Conservation (phyloP, 1,284 basidiomycete species). For the Trametes versicolor region DNA sequence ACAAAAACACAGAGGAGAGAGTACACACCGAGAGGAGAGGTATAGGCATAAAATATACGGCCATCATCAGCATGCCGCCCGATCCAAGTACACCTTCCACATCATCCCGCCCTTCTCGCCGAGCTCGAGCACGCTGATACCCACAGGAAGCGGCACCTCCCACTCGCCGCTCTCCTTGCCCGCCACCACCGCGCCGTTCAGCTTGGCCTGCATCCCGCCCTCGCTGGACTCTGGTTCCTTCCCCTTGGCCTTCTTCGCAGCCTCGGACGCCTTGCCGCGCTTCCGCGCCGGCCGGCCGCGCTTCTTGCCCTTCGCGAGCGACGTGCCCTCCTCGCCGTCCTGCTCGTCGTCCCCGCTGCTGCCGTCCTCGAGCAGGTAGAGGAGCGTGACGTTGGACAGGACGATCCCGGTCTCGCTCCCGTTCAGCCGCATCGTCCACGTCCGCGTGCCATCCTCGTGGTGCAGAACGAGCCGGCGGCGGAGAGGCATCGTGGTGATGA, state of each 20-base stretch:
- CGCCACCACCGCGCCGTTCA: conserved; percentile 41
- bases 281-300: conserved; percentile 27
- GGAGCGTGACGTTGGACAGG: conserved; percentile 62
- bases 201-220: conserved; percentile 42
- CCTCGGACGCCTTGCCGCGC: conserved; percentile 18
- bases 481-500: conserved; percentile 62
- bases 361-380: conserved; percentile 54
- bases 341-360: conserved; percentile 41
- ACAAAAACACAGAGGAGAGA: neutral
- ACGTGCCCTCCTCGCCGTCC: conserved; percentile 39
- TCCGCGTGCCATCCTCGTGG: conserved; percentile 69
- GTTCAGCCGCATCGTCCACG: conserved; percentile 70
- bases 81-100: conserved; percentile 75
- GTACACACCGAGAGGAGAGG: neutral
- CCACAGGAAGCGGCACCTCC: conserved; percentile 63
- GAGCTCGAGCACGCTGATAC: conserved; percentile 69
- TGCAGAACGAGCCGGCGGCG: conserved; percentile 67
- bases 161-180: conserved; percentile 50
- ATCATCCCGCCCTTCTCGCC: conserved; percentile 70
- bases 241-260: conserved; percentile 41
- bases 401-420: conserved; percentile 61
- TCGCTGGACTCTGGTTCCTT: conserved; percentile 38
- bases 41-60: neutral
- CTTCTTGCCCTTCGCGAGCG: conserved; percentile 33
- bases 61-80: conserved; percentile 38